phyloP scores from a whole-genome alignment of 139 green algal genomes.

The Picochlorum sp. region DNA sequence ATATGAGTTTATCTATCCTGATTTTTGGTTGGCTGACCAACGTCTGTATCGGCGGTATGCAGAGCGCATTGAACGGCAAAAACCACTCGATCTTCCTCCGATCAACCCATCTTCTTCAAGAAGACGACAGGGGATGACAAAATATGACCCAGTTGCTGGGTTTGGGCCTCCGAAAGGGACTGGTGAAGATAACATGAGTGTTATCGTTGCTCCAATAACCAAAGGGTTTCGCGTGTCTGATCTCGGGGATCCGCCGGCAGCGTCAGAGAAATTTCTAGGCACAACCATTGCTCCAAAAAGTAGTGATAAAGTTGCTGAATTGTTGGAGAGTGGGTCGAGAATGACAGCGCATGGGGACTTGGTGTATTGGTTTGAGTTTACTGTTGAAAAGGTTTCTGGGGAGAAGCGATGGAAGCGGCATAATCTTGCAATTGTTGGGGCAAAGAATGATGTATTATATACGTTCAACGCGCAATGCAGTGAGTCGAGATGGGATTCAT shows the following conservation, averaged over 20 bases:
- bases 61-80: constrained; percentile 48
- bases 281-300: constrained; percentile 43
- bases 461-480: constrained; percentile 68
- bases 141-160: constrained; percentile 61
- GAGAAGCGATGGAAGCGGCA: constrained; percentile 56
- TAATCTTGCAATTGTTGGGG: constrained; percentile 68
- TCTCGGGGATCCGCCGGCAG: constrained; percentile 47
- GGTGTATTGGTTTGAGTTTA: constrained; percentile 80
- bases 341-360: constrained; percentile 19
- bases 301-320: constrained; percentile 33
- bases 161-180: constrained; percentile 73
- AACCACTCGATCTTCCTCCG: constrained; percentile 52
- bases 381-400: constrained; percentile 23
- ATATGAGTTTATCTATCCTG: constrained; percentile 82
- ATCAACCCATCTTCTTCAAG: constrained; percentile 1
- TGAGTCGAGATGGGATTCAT: constrained; percentile 39
- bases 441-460: constrained; percentile 49
- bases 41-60: constrained; percentile 57
- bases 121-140: background rate
- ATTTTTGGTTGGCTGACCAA: constrained; percentile 79
- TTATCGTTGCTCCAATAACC: constrained; percentile 75
- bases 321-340: constrained; percentile 39
- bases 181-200: constrained; percentile 84
- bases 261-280: constrained; percentile 45
- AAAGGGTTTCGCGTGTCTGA: constrained; percentile 58